phyloP scores from a whole-genome alignment of 371 early-diverging fungal genomes.

The Apophysomyces ossiformis region DNA sequence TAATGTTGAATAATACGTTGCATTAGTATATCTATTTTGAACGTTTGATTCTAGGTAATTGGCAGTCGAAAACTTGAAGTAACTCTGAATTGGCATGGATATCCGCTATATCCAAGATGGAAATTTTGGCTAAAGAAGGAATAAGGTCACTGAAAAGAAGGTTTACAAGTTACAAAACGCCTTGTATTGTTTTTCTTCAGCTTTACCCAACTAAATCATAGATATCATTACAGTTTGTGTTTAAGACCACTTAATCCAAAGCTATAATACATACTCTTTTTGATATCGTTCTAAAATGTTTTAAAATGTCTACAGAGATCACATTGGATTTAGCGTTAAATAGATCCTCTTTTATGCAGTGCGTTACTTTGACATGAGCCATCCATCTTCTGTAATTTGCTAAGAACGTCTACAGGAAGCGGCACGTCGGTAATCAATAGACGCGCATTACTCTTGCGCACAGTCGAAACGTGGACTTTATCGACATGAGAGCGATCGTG shows the following conservation, averaged over 20 bases:
- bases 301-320: background rate
- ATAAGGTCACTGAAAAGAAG: too few relatives aligned
- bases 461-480: conserved; percentile 2
- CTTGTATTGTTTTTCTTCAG: too few relatives aligned
- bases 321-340: too few relatives aligned
- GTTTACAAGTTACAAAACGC: too few relatives aligned
- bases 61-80: too few relatives aligned
- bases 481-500: conserved; percentile 2
- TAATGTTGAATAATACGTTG: too few relatives aligned
- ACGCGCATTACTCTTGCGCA: background rate
- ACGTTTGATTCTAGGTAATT: too few relatives aligned
- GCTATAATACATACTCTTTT: conserved; percentile 3
- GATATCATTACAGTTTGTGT: conserved; percentile 3
- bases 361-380: conserved; percentile 8
- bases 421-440: background rate
- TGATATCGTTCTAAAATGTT: background rate
- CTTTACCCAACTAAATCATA: background rate
- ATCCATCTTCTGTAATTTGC: background rate
- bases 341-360: too few relatives aligned
- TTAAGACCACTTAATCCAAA: conserved; percentile 9
- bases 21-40: too few relatives aligned
- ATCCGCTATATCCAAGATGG: too few relatives aligned
- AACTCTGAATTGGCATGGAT: too few relatives aligned
- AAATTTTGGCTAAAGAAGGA: too few relatives aligned
- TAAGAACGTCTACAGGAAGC: background rate